phyloP scores from a whole-genome alignment of 108 stramenopile genomes.

The Fistulifera pelliculosa region DNA sequence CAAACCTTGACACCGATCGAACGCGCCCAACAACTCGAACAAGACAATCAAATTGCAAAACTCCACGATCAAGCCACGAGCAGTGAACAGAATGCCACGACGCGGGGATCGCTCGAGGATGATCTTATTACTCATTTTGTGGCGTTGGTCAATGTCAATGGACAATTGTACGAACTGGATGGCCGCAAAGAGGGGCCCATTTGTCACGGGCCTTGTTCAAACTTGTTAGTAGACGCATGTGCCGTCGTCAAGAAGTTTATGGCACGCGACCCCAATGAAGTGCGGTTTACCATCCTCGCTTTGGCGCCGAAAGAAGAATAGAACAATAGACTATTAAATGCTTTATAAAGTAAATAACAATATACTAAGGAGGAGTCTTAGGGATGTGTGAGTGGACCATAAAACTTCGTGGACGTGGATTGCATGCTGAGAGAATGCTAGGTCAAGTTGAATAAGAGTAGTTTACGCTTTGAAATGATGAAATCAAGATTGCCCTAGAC shows the following conservation, averaged over 20 bases:
- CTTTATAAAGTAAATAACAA: too few relatives aligned
- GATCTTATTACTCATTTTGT: slow-evolving; percentile 76
- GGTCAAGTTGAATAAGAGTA: too few relatives aligned
- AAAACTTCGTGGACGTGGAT: too few relatives aligned
- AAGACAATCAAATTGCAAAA: slow-evolving; percentile 41
- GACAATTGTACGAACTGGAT: slow-evolving; percentile 82
- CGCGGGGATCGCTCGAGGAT: slow-evolving; percentile 31
- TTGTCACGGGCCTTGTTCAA: slow-evolving; percentile 34
- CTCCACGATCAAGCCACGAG: slow-evolving; percentile 51
- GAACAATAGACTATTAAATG: background rate
- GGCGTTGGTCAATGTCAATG: slow-evolving; percentile 61
- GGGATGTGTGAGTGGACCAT: slow-evolving; percentile 1
- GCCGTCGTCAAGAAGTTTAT: slow-evolving; percentile 46
- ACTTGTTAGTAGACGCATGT: slow-evolving; percentile 45
- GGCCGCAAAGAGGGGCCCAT: slow-evolving; percentile 81
- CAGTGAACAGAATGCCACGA: slow-evolving; percentile 31
- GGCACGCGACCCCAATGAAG: slow-evolving; percentile 49
- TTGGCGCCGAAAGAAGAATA: slow-evolving; percentile 37
- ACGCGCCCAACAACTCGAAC: slow-evolving; percentile 52
- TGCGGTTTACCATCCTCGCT: slow-evolving; percentile 65
- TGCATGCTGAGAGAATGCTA: too few relatives aligned
- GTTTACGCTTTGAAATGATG: too few relatives aligned
- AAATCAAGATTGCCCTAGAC: too few relatives aligned
- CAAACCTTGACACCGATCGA: slow-evolving; percentile 31
- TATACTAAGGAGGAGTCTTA: background rate